Conservation (phyloP, 2,329 filamentous ascomycete species). For the Scedosporium dehoogii region DNA sequence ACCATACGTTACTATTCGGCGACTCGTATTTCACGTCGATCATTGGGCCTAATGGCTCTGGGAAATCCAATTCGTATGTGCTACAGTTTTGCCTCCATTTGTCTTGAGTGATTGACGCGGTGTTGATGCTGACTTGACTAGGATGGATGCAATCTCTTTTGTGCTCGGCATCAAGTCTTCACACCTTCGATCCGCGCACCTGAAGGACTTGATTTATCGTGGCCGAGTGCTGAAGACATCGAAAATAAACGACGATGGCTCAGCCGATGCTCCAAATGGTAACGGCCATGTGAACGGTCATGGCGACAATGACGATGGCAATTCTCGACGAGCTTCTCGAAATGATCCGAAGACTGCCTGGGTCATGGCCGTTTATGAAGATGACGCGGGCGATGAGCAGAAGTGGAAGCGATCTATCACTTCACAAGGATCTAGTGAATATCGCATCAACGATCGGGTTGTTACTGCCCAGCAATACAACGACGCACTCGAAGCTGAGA, state of each 20-base stretch:
- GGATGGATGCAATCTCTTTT: constrained; percentile 99
- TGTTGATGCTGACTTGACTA: constrained; percentile 23
- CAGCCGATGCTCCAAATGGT: constrained; percentile 47
- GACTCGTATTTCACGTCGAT: constrained; percentile 99
- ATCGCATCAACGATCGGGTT: constrained; percentile 86
- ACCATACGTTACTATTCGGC: constrained; percentile 87
- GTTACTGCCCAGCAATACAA: constrained; percentile 92
- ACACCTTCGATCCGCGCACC: constrained; percentile 87
- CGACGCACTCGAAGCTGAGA: constrained; percentile 80
- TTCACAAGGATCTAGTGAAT: constrained; percentile 79
- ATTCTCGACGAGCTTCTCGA: constrained; percentile 54
- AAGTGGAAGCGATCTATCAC: constrained; percentile 95
- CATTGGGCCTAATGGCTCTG: constrained; percentile 98
- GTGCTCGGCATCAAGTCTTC: constrained; percentile 97
- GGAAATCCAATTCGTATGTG: constrained; percentile 90
- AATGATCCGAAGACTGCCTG: constrained; percentile 88
- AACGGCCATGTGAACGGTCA: constrained; percentile 55
- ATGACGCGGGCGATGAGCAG: constrained; percentile 90
- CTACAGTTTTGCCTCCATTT: not conserved
- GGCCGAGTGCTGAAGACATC: constrained; percentile 87
- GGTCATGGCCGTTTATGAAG: constrained; percentile 99
- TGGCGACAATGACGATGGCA: constrained; percentile 47
- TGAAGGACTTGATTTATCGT: constrained; percentile 92
- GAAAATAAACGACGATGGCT: constrained; percentile 84
- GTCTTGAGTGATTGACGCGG: constrained; percentile 1